Base-by-base conservation (phyloP, 345 rosid genomes). In the Salix caprea region DNA sequence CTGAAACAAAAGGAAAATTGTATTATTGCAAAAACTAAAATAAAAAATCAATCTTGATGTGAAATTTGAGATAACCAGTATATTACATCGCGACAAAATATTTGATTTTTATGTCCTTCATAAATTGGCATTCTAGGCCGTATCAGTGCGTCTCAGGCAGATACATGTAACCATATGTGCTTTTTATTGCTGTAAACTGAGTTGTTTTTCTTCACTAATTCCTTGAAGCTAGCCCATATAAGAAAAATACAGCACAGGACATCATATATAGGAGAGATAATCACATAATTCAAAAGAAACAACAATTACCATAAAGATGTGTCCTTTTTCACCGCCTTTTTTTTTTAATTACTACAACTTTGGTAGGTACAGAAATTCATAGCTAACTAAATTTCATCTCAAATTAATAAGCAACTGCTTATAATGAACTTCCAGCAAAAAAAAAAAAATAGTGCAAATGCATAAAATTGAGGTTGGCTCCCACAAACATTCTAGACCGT, bases 181-280 rank as follows among this genome's bases (percentile, higher is more conserved):
- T 40, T 19, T 32, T 18, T 36, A 23, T 40, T 62, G 24, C 15
- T 54, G 48, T 32, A 7, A 32, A 58, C 30, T 7, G 67, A n/a
- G 32, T 30, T 40, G 69, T 72, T 39, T 71, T 69, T 65, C 39
- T 66, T 70, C 70, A 13, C 62, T 76, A 3, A 30, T 65, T 16
- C 16, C 37, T 65, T 9, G 15, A 19, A 70, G 32, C 48, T 21
- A 39, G 56, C 44, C 65, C 58, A 64, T 65, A 60, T 40, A 73
- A 65, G 67, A 61, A 75, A 5, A 68, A 66, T 14, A 73, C 73
- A 77, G 72, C 30, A 69, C 24, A 54, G 72, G 72, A 56, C 52
- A 70, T 37, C 28, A 54, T 2, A 32, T 46, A 37, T 37, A 40
- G 72, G 58, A 68, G 54, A 34, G 40, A 69, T 24, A 44, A 69